Evolutionary conservation across 2,329 filamentous ascomycete genomes (phyloP).

Genomic region (Camptophora hylomeconis): DNA sequence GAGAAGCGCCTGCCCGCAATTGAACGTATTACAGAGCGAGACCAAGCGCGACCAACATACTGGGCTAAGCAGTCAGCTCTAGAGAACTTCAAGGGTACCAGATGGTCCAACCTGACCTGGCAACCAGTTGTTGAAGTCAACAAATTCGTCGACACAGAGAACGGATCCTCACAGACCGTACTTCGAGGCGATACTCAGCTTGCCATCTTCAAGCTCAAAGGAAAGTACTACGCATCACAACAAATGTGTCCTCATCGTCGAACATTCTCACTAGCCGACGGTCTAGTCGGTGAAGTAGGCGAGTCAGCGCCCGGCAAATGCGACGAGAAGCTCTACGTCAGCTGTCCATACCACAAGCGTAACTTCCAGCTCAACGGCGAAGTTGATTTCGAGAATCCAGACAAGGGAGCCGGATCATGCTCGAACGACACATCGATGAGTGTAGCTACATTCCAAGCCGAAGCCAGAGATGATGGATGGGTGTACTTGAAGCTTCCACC

Average conservation of each 20-base stretch:
- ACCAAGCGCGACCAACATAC: constrained; percentile 59
- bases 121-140: constrained; percentile 61
- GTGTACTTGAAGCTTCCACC: constrained; percentile 72
- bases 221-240: constrained; percentile 72
- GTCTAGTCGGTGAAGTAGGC: constrained; percentile 55
- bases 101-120: constrained; percentile 59
- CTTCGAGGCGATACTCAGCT: constrained; percentile 84
- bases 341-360: constrained; percentile 78
- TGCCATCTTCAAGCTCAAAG: constrained; percentile 71
- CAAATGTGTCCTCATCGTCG: constrained; percentile 94
- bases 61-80: constrained; percentile 58
- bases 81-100: constrained; percentile 58
- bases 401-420: constrained; percentile 49
- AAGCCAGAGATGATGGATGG: constrained; percentile 62
- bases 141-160: constrained; percentile 57
- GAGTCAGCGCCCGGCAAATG: constrained; percentile 16
- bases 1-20: constrained; percentile 53
- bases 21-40: constrained; percentile 59
- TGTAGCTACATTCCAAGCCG: constrained; percentile 69
- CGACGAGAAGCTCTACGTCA: constrained; percentile 65
- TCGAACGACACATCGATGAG: constrained; percentile 61
- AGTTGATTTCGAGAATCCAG: constrained; percentile 17
- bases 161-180: constrained; percentile 62
- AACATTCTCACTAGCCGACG: constrained; percentile 78
- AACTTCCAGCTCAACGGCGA: constrained; percentile 65